Conservation (phyloP, 1,139 yeast genomes). For the Candida frijolesensis region DNA sequence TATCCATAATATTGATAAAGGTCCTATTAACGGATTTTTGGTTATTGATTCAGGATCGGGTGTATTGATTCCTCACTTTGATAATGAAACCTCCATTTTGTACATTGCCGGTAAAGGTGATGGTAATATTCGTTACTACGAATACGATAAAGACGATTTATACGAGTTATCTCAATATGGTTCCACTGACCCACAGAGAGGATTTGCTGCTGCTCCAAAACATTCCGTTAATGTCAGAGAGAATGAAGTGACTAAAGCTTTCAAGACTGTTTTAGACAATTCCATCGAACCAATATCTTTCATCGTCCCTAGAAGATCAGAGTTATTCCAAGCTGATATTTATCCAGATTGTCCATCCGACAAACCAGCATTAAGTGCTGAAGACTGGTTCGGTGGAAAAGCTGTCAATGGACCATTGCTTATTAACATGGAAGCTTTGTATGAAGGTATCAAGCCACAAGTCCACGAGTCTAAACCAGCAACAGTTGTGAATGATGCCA, state of each 20-base stretch:
- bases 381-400: slow-evolving; percentile 80
- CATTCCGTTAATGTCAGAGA: slow-evolving; percentile 74
- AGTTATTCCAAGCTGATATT: slow-evolving; percentile 88
- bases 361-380: slow-evolving; percentile 75
- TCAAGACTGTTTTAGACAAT: slow-evolving; percentile 82
- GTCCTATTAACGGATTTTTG: slow-evolving; percentile 87
- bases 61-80: slow-evolving; percentile 87
- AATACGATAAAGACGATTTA: slow-evolving; percentile 79
- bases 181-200: slow-evolving; percentile 93
- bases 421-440: slow-evolving; percentile 72
- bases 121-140: slow-evolving; percentile 93
- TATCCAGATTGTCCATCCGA: slow-evolving; percentile 89
- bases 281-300: slow-evolving; percentile 88
- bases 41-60: slow-evolving; percentile 91
- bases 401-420: slow-evolving; percentile 80
- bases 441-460: slow-evolving; percentile 67
- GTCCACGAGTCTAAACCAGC: slow-evolving; percentile 39
- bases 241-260: slow-evolving; percentile 80
- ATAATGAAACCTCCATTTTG: slow-evolving; percentile 74
- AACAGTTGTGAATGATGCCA: slow-evolving; percentile 27
- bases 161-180: slow-evolving; percentile 83
- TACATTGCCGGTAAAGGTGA: slow-evolving; percentile 98
- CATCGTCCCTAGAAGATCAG: slow-evolving; percentile 90
- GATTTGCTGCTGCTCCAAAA: slow-evolving; percentile 89
- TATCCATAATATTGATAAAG: slow-evolving; percentile 65